Percentiles rank a stretch among this genome's conserved stretches.
These are phyloP conservation scores for Colletotrichum navitas DNA, from an alignment of 2,329 filamentous ascomycete genomes.

Conservation along the genomic window DNA sequence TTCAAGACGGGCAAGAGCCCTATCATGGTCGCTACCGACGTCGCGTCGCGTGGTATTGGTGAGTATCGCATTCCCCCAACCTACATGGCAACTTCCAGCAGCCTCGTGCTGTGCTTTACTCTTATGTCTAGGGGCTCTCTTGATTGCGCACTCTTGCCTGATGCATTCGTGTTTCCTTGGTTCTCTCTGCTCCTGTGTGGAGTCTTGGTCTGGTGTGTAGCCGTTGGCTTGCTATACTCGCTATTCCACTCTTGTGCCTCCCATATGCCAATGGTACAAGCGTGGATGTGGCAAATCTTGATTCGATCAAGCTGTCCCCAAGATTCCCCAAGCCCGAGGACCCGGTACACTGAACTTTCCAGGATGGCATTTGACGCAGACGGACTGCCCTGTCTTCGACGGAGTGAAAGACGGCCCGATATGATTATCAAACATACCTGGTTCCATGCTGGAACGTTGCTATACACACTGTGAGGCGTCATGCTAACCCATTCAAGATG, in stretches of 20 bases:
- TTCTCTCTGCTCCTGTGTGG: slow-evolving; percentile 77
- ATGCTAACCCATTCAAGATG: slow-evolving; percentile 94
- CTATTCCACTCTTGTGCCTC: slow-evolving; percentile 81
- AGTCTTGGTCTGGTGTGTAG: slow-evolving; percentile 88
- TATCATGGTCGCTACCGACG: slow-evolving; percentile 99
- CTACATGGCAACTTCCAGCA: slow-evolving; percentile 69
- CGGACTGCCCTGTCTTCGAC: slow-evolving; percentile 70
- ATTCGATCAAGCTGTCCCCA: slow-evolving; percentile 78
- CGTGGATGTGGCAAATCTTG: slow-evolving; percentile 84
- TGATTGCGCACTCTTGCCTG: slow-evolving; percentile 93
- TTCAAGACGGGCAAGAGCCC: slow-evolving; percentile 99
- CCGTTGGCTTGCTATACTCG: slow-evolving; percentile 75
- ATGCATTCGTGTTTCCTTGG: slow-evolving; percentile 86
- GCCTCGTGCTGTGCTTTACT: slow-evolving; percentile 84
- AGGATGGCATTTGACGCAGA: slow-evolving; percentile 70
- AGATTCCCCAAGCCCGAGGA: slow-evolving; percentile 70
- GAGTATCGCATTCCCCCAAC: slow-evolving; percentile 76
- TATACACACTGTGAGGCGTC: slow-evolving; percentile 67
- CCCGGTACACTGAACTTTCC: slow-evolving; percentile 65
- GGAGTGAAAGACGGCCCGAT: slow-evolving; percentile 68
- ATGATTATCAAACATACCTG: slow-evolving; percentile 62
- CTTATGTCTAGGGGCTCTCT: slow-evolving; percentile 89
- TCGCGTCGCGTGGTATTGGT: slow-evolving; percentile 99
- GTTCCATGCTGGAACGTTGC: slow-evolving; percentile 72
- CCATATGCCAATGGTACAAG: slow-evolving; percentile 75